Base-by-base conservation (phyloP, 1,139 yeast genomes). In the Pneumocystis oryctolagi region DNA sequence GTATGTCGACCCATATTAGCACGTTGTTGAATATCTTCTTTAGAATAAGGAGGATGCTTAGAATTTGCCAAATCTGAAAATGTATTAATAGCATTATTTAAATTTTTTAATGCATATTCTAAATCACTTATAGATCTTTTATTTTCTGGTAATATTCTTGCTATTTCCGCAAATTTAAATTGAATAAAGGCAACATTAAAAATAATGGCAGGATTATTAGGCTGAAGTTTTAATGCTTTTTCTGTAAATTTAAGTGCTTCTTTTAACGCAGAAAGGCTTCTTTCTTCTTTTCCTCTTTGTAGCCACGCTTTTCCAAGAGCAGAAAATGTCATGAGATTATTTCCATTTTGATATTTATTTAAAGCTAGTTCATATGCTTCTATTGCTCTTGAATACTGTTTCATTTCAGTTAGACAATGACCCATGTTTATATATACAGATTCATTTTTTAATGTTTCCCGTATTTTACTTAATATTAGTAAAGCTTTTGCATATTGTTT, bases 291-390 rank as follows among this genome's bases (percentile, higher is more conserved):
- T 8, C 92, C 98, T 71, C 97, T 82, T 31, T 85, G 80, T 68
- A 84, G 84, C 97, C 97, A 92, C 1, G 95, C 92, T 67, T 94
- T 82, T 53, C 96, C 97, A 65, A 92, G 79, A 20, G 89, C 82
- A 67, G 85, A 75, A 47, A 89, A 78, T 70, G 82, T 84, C 0
- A 89, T 73, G 69, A 84, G 89, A 20, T 80, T 77, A 30, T 84
- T 84, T 69, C 81, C 80, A 69, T 86, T 79, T 67, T 87, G 95
- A 73, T 90, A 92, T 64, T 62, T 55, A 3, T 42, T 58, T 20
- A 60, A 55, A 12, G 63, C 64, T 35, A 59, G 32, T 60, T 63
- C 65, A 39, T 57, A 63, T 39, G 62, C 31, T 73, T 94, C 98
- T 71, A 90, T 85, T 0, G 97, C 94, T 70, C 89, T 88, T 20